These are phyloP conservation scores for Pyrenophora teres DNA, from an alignment of 2,329 filamentous ascomycete genomes.

Conservation along the genomic window DNA sequence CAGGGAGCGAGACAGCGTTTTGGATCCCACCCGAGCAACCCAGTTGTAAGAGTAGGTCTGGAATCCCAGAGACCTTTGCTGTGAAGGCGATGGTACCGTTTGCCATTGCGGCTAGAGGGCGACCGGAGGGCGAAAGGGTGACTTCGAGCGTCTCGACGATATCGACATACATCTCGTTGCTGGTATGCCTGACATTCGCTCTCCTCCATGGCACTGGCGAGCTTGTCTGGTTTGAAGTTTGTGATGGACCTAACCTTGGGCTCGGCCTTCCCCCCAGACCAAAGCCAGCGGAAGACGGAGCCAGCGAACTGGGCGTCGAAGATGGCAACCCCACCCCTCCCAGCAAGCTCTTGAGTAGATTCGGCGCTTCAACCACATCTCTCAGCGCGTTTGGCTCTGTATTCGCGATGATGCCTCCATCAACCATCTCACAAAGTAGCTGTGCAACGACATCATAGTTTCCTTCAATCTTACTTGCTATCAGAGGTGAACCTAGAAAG, in stretches of 20 bases:
- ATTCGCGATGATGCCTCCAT: conserved; percentile 84
- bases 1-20: conserved; percentile 80
- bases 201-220: conserved; percentile 81
- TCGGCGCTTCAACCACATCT: conserved; percentile 90
- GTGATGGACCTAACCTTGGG: conserved; percentile 30
- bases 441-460: conserved; percentile 95
- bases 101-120: conserved; percentile 82
- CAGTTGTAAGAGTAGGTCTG: conserved; percentile 82
- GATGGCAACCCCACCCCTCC: conserved; percentile 82
- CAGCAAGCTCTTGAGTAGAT: conserved; percentile 84
- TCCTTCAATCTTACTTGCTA: conserved; percentile 83
- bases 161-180: conserved; percentile 96
- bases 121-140: conserved; percentile 86
- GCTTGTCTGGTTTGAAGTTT: conserved; percentile 40
- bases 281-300: conserved; percentile 20
- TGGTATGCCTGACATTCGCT: conserved; percentile 91
- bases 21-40: conserved; percentile 73
- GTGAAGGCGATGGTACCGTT: conserved; percentile 95
- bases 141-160: conserved; percentile 88
- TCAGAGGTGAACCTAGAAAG: conserved; percentile 84
- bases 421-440: conserved; percentile 93
- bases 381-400: conserved; percentile 92
- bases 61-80: conserved; percentile 90
- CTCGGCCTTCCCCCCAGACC: conserved; percentile 24
- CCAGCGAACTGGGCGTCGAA: conserved; percentile 39